Evolutionary conservation across 441 rosid genomes (phyloP), one percentile per base, ranked within the genome.

Genomic region (Adansonia gregorii): DNA sequence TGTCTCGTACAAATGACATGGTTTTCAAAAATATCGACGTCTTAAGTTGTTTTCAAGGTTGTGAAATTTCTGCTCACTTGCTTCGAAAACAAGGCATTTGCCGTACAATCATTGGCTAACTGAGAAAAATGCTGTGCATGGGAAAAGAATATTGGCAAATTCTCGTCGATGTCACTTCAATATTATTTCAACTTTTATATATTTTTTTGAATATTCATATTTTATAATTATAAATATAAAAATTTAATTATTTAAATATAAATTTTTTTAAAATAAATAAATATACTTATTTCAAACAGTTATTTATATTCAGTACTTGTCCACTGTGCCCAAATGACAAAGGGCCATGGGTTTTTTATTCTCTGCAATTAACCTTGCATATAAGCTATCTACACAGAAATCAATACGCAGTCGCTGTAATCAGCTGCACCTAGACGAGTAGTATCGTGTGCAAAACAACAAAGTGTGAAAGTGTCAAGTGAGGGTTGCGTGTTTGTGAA

Each of bases 81-180:
- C 68, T 35, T 64, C 5, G 11, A 0, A 35, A 64, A 2, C 11
- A 64, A 31, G 68, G 68, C 68, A 35, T 14, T 1, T 64, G 20
- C 20, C 46, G 20, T 63, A 14, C 31, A 2, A 27, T 61, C 43
- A 27, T 61, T 35, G 19, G 43, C 41, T 64, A 66, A 54, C 39
- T 54, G 39, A 51, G 39, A 72, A 66, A 73, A 80, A 46, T 3
- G 20, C 60, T 81, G 83, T 76, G 76, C 78, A 61, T 59, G 65
- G 39, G 82, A 76, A 75, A 59, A 41, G n/a, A 51, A 49, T 46
- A 20, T 59, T 35, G 15, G 64, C 64, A 8, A 19, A 9, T 55
- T 55, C 2, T 2, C 1, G 7, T 9, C 24, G 14, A 58, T 0
- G 4, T 1, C 31, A 58, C 22, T 17, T 5, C 5, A 2, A 10